Percentiles rank a stretch among this genome's conserved stretches.
Conservation (phyloP, 2,329 filamentous ascomycete genomes). For the Lojkania enalia region DNA sequence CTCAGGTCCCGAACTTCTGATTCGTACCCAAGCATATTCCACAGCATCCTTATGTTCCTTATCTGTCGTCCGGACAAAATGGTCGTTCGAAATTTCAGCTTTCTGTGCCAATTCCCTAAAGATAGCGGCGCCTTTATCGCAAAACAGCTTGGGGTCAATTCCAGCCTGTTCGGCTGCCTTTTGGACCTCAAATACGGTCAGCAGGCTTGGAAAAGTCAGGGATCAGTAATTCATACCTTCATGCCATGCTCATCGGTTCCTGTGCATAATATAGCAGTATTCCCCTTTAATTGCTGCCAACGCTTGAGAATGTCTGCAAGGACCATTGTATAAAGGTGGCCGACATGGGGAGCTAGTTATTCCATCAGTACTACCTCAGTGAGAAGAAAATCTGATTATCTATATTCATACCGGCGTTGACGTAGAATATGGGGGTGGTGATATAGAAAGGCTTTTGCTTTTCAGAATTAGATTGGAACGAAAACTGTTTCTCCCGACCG, state of each 20-base stretch:
- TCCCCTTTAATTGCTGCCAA: constrained; percentile 79
- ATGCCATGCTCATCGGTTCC: constrained; percentile 97
- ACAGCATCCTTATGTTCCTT: constrained; percentile 80
- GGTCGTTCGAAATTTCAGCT: constrained; percentile 73
- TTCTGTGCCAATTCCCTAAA: constrained; percentile 74
- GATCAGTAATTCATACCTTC: constrained; percentile 61
- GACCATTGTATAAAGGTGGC: constrained; percentile 92
- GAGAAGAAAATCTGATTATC: background rate
- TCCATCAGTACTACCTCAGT: too few species aligned
- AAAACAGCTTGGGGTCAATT: constrained; percentile 79
- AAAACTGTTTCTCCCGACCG: constrained; percentile 19
- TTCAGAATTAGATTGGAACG: constrained; percentile 16
- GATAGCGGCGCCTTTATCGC: constrained; percentile 78
- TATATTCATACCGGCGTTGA: constrained; percentile 79
- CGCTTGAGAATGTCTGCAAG: constrained; percentile 89
- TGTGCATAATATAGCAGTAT: constrained; percentile 75
- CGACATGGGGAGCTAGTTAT: constrained; percentile 81
- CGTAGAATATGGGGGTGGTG: constrained; percentile 97
- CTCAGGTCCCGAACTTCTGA: background rate
- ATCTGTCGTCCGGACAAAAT: constrained; percentile 93
- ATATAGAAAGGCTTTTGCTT: constrained; percentile 83
- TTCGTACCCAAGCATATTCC: constrained; percentile 77
- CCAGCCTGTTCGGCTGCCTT: constrained; percentile 74
- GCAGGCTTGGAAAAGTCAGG: constrained; percentile 5
- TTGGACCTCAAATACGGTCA: constrained; percentile 63